phyloP scores from a whole-genome alignment of 2,329 filamentous ascomycete species.

The Dothideomycetes sp. region DNA sequence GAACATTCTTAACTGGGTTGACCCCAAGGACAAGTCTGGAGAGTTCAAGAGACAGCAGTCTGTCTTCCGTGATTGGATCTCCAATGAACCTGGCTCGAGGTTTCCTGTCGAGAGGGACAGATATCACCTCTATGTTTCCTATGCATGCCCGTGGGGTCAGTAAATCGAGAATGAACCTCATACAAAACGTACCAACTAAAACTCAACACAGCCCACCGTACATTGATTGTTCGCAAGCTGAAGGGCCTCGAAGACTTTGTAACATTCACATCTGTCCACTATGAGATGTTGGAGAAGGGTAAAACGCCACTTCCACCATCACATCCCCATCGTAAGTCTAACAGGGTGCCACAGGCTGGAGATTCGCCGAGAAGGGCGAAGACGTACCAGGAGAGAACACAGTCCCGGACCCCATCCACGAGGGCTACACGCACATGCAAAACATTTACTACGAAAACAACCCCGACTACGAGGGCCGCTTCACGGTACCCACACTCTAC shows the following conservation, averaged over 20 bases:
- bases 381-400: conserved; percentile 42
- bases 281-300: conserved; percentile 67
- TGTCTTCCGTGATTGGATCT: conserved; percentile 72
- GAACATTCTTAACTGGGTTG: conserved; percentile 72
- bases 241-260: conserved; percentile 88
- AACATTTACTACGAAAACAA: conserved; percentile 71
- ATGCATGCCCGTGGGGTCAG: conserved; percentile 79
- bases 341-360: conserved; percentile 57
- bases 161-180: too few relatives aligned
- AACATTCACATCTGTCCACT: conserved; percentile 73
- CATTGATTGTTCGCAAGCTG: conserved; percentile 75
- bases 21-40: conserved; percentile 63
- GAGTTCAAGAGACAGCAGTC: conserved; percentile 88
- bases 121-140: conserved; percentile 92
- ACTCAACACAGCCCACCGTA: conserved; percentile 52
- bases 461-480: conserved; percentile 62
- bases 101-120: conserved; percentile 79
- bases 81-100: conserved; percentile 55
- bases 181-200: neutral
- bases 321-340: too few relatives aligned
- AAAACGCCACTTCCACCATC: conserved; percentile 15
- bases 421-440: conserved; percentile 57
- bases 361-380: conserved; percentile 60
- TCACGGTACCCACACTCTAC: conserved; percentile 74
- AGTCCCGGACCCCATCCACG: conserved; percentile 52